These are phyloP conservation scores for Tetrahymena malaccensis DNA, from an alignment of 73 alveolate species.

Conservation along the genomic window DNA sequence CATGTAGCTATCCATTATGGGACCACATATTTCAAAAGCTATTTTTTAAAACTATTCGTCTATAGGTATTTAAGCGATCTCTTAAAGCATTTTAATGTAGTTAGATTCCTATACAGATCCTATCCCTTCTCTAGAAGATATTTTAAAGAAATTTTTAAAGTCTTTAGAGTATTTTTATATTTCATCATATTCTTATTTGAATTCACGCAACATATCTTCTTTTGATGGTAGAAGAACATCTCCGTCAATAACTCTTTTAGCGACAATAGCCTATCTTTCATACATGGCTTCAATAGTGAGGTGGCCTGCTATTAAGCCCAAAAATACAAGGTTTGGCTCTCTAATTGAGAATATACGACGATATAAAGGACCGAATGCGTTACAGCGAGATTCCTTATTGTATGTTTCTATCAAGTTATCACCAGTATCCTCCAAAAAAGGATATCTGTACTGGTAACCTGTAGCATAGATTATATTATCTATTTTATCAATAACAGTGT, in stretches of 20 bases:
- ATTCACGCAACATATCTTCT: not conserved
- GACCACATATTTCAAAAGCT: not conserved
- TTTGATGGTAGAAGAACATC: not conserved
- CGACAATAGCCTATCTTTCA: not conserved
- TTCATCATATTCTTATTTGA: not conserved
- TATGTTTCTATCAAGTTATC: not conserved
- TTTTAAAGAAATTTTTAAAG: not conserved
- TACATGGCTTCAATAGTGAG: not conserved
- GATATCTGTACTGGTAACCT: not conserved
- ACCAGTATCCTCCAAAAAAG: not conserved
- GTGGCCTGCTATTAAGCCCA: not conserved
- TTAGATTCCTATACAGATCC: not conserved
- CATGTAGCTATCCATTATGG: not conserved
- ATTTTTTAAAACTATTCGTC: not conserved
- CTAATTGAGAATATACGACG: not conserved
- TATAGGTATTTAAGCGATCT: not conserved
- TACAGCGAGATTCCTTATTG: not conserved
- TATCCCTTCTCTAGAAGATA: not conserved
- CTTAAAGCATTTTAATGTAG: not conserved
- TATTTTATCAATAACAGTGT: not conserved
- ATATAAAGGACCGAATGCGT: not conserved
- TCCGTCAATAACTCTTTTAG: not conserved
- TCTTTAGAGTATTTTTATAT: not conserved
- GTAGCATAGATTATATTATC: not conserved
- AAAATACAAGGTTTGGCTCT: not conserved